phyloP scores from a whole-genome alignment of 495 filamentous ascomycete genomes.

The Penicillium argentinense region DNA sequence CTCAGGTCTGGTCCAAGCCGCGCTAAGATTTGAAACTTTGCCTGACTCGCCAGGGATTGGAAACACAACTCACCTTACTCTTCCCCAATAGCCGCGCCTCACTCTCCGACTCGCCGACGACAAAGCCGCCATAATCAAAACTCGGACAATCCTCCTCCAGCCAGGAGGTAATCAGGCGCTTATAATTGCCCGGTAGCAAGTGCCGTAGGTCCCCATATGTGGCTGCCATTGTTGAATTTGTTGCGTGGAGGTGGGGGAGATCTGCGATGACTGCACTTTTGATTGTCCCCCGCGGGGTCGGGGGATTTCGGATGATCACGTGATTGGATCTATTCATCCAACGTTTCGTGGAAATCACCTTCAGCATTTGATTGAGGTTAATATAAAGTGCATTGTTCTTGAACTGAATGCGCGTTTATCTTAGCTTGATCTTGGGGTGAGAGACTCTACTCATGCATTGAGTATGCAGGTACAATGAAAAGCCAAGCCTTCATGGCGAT shows the following conservation, averaged over 20 bases:
- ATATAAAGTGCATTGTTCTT: too few relatives aligned
- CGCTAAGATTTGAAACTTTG: too few relatives aligned
- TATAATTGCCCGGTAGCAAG: conserved; percentile 82
- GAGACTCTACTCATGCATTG: too few relatives aligned
- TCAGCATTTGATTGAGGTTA: too few relatives aligned
- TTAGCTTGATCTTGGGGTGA: too few relatives aligned
- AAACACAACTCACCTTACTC: conserved; percentile 59
- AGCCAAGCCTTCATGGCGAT: too few relatives aligned
- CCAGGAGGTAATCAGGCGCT: conserved; percentile 77
- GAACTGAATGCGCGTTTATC: too few relatives aligned
- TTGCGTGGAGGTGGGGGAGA: conserved; percentile 7
- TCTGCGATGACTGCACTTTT: conserved; percentile 4
- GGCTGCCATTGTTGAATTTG: conserved; percentile 48
- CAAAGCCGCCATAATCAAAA: conserved; percentile 96
- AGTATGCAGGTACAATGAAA: too few relatives aligned
- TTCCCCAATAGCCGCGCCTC: conserved; percentile 90
- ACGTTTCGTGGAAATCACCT: too few relatives aligned
- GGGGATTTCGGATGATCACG: conserved; percentile 17
- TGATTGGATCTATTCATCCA: not conserved
- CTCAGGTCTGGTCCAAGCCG: not conserved
- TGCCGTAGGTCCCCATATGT: conserved; percentile 73
- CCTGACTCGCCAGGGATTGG: too few relatives aligned
- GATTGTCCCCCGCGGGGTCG: conserved; percentile 26
- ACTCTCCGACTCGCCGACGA: conserved; percentile 76
- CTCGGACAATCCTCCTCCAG: conserved; percentile 93